Base-by-base conservation (phyloP, 2,329 filamentous ascomycete genomes). In the Colletotrichum sp. region DNA sequence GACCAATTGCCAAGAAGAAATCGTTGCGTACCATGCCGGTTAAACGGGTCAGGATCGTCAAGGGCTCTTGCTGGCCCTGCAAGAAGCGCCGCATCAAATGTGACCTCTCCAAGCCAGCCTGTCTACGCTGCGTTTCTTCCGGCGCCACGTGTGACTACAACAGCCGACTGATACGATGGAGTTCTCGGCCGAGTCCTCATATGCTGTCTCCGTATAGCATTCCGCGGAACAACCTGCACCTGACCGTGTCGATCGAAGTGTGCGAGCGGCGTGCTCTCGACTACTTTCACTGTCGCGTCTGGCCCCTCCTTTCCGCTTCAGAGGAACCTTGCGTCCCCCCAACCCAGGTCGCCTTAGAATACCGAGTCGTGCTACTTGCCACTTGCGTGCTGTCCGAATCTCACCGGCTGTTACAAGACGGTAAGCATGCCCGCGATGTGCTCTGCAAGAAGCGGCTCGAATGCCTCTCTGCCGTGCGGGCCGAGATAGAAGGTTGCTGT, bases 61-160 rank as follows among this genome's bases (percentile, higher is more conserved):
- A 84, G 76, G 86, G 86, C n/a, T 87, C 86, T 8, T 87, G 86
- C 77, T 87, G 86, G 86, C 82, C 83, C 26, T 87, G 86, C 80
- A 87, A 86, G 77, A 86, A 87, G 64, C 83, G 86, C 13, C 81
- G 86, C 28, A 85, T 87, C 59, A 87, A 87, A 76, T 87, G 86
- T 77, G 85, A 87, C 73, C 82, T 87, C 10, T 79, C 80, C 30
- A 81, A 82, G 28, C 84, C 85, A 3, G 78, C 80, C 4, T 87
- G 86, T 76, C 82, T 81, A 6, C 85, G 85, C 69, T 87, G 86
- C 72, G 69, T 77, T 21, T 62, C 59, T 8, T 28, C 30, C 32
- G 74, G 74, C 16, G 64, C 71, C 34, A 34, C 69, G 6, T 85
- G 84, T 78, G 83, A 83, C 76, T 86, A 85, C 77, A 86, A 84